A percentile compares a stretch with the other conserved stretches of the same genome.
Conservation (phyloP, 768 basidiomycete species). For the Rhodosporidiobolus odoratus region DNA sequence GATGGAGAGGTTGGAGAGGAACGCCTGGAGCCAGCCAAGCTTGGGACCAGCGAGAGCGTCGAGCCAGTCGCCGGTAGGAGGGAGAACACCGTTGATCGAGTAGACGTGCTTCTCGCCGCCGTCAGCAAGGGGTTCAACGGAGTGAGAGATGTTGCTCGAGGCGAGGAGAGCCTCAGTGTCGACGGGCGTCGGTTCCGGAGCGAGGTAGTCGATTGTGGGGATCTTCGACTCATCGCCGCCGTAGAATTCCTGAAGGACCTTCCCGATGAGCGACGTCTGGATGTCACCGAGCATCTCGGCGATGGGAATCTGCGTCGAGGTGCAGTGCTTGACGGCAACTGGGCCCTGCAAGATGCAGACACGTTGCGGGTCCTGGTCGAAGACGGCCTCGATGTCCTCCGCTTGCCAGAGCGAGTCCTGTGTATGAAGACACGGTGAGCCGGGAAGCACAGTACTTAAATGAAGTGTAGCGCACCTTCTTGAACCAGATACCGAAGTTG, state of each 20-base stretch:
- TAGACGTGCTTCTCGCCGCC: constrained; percentile 55
- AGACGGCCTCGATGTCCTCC: constrained; percentile 96
- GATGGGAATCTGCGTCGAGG: constrained; percentile 85
- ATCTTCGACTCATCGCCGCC: constrained; percentile 66
- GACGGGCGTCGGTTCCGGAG: constrained; percentile 50
- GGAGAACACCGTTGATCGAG: constrained; percentile 52
- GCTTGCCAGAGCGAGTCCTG: constrained; percentile 97
- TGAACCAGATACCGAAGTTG: constrained; percentile 97
- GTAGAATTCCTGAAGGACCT: constrained; percentile 73
- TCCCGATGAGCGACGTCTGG: constrained; percentile 67
- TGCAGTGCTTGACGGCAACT: constrained; percentile 82
- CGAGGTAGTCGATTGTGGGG: constrained; percentile 80
- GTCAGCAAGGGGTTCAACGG: constrained; percentile 50
- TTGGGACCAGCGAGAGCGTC: constrained; percentile 74
- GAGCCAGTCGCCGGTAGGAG: constrained; percentile 69
- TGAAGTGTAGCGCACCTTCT: no score
- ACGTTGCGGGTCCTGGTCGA: constrained; percentile 96
- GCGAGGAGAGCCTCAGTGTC: constrained; percentile 18
- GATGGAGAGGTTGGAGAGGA: constrained; percentile 71
- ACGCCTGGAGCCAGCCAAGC: constrained; percentile 78
- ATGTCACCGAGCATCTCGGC: constrained; percentile 86
- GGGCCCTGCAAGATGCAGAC: constrained; percentile 97
- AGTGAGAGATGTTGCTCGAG: constrained; percentile 50
- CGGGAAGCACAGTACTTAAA: no score
- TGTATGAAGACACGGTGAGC: no score